A percentile compares a stretch with the other conserved stretches of the same genome.
Conservation (phyloP, 2,329 filamentous ascomycete genomes). For the Alternaria arbusti region DNA sequence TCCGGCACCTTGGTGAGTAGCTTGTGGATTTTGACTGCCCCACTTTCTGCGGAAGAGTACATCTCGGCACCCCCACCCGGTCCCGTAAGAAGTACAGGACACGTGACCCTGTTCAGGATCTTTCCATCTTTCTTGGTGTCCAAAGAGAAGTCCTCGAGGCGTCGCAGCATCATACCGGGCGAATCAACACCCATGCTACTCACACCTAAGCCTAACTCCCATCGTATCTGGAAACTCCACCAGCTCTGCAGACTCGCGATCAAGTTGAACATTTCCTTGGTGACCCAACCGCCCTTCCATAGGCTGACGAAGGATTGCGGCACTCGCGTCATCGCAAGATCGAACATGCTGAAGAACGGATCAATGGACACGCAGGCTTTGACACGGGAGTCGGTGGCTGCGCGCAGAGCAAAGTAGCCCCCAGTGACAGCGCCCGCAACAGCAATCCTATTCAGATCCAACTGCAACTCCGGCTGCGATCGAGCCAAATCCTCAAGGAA, state of each 20-base stretch:
- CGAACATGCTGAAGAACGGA: conserved; percentile 46
- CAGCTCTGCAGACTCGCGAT: not conserved
- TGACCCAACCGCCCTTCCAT: conserved; percentile 9
- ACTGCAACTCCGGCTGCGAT: conserved; percentile 12
- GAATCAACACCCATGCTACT: not conserved
- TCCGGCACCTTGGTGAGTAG: not conserved
- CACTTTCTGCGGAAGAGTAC: not conserved
- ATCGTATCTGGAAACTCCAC: not conserved
- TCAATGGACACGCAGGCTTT: conserved; percentile 54
- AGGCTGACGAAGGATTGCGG: conserved; percentile 5
- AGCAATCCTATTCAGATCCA: conserved; percentile 50
- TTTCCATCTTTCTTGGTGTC: not conserved
- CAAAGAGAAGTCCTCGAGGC: not conserved
- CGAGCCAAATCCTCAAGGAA: not conserved
- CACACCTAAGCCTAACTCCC: not conserved
- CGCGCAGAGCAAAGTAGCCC: conserved; percentile 56
- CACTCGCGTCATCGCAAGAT: conserved; percentile 17
- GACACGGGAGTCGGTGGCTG: conserved; percentile 51
- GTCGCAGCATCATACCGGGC: not conserved
- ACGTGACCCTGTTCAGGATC: not conserved
- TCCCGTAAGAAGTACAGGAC: not conserved
- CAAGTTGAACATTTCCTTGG: not conserved
- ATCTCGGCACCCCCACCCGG: not conserved
- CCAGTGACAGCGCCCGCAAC: conserved; percentile 52
- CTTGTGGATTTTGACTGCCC: not conserved